Evolutionary conservation across 305 asterid species (phyloP).

Genomic region (Solanum hybrid): DNA sequence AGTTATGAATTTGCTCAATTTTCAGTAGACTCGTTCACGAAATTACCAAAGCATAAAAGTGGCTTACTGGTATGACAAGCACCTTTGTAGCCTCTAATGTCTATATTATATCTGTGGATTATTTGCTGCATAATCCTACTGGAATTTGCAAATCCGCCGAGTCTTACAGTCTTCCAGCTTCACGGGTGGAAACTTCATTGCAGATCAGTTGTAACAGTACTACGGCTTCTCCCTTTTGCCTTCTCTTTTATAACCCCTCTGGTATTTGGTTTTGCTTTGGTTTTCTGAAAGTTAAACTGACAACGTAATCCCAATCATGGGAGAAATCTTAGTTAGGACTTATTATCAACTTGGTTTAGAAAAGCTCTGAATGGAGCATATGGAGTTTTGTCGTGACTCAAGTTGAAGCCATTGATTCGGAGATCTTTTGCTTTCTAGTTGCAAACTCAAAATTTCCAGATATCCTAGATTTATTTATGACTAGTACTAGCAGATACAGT

Average conservation of each 20-base stretch:
- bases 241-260: neutral
- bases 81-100: neutral
- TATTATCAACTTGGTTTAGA: neutral
- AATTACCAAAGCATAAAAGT: neutral
- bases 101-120: neutral
- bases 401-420: neutral
- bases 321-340: neutral
- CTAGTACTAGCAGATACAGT: neutral
- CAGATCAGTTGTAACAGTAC: neutral
- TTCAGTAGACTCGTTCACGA: neutral
- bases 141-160: neutral
- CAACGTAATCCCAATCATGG: neutral
- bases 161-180: neutral
- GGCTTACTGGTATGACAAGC: neutral
- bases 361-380: neutral
- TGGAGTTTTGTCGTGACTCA: neutral
- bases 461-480: neutral
- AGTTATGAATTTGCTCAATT: neutral
- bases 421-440: neutral
- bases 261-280: neutral
- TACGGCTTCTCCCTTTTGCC: neutral
- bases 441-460: neutral
- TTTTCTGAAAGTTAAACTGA: neutral
- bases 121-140: neutral
- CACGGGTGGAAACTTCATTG: neutral